These are phyloP conservation scores for Boletus pseudo-olivaceus DNA, from an alignment of 768 basidiomycete genomes.

Conservation along the genomic window DNA sequence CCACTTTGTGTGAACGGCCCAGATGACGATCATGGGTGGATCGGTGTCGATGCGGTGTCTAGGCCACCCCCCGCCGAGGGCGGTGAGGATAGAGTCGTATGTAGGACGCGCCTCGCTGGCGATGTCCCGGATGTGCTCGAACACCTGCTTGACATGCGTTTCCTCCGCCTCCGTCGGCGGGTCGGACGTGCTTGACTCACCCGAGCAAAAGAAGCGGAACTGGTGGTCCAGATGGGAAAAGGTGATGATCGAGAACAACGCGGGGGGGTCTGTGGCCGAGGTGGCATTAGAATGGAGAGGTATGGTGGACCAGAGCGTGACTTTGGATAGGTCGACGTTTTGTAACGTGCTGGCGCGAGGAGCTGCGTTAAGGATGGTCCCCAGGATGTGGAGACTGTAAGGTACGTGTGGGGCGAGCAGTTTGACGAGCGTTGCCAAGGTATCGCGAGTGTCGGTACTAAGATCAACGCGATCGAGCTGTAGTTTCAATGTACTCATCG, in stretches of 20 bases:
- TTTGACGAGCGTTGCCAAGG: slow-evolving; percentile 4
- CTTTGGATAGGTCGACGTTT: slow-evolving; percentile 13
- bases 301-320: slow-evolving; percentile 19
- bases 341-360: slow-evolving; percentile 11
- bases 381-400: slow-evolving; percentile 14
- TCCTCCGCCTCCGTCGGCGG: slow-evolving; percentile 5
- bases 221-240: slow-evolving; percentile 12
- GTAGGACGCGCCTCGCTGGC: background rate
- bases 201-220: slow-evolving; percentile 19
- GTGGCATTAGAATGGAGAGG: background rate
- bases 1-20: slow-evolving; percentile 9
- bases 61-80: background rate
- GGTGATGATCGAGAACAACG: slow-evolving; percentile 18
- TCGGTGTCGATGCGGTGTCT: slow-evolving; percentile 2
- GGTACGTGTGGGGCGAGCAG: slow-evolving; percentile 15
- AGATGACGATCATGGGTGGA: slow-evolving; percentile 10
- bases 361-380: slow-evolving; percentile 16
- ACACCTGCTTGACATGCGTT: slow-evolving; percentile 14
- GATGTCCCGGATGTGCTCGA: slow-evolving; percentile 7
- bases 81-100: slow-evolving; percentile 5
- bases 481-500: background rate
- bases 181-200: background rate
- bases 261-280: background rate
- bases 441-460: background rate
- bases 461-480: slow-evolving; percentile 13